Evolutionary conservation across 176 grass and related monocot genomes (phyloP), one percentile per base, ranked within the genome.

Genomic region (Ensete ventricosum): DNA sequence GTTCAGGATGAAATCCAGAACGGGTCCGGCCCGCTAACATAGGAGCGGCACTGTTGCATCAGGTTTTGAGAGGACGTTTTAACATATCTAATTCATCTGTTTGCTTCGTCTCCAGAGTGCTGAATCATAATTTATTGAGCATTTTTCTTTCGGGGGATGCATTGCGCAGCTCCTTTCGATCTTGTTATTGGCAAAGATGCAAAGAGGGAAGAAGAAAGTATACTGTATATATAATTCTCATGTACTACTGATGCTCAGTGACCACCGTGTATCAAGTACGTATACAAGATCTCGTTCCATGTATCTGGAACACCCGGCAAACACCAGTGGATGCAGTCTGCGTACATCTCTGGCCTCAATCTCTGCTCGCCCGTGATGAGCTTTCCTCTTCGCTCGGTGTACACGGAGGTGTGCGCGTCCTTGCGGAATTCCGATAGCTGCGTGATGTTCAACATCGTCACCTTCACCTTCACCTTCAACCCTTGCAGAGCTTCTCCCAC

Each of bases 251-350:
- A 43, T 43, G 34, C 34, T 43, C 5, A 43, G 34, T 43, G 34
- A 43, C 34, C 34, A 43, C 3, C 34, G 51, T 50, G 19, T 9
- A 70, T 14, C 48, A 70, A 70, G 43, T 70, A 70, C n/a, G 48
- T 8, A 51, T 50, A 70, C 63, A 78, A 55, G 23, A 77, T 65
- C 21, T 77, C 75, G 26, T 77, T 77, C 75, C 75, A 77, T 34
- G 62, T 54, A 66, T 77, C 75, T 23, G 75, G 75, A 67, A 77
- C 75, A 26, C 75, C 62, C 53, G 75, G 75, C 50, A 77, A 23
- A 23, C 75, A 77, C 60, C 75, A 77, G 27, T 77, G 75, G 50
- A 77, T 77, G 50, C 75, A 67, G 19, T 77, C 75, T 26, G 59
- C 60, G 11, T 52, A 77, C 9, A 64, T 52, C 50, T 53, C 9